Evolutionary conservation across 2,329 filamentous ascomycete species (phyloP), one percentile per base, ranked within the genome.

Genomic region (Simplicillium sp.): DNA sequence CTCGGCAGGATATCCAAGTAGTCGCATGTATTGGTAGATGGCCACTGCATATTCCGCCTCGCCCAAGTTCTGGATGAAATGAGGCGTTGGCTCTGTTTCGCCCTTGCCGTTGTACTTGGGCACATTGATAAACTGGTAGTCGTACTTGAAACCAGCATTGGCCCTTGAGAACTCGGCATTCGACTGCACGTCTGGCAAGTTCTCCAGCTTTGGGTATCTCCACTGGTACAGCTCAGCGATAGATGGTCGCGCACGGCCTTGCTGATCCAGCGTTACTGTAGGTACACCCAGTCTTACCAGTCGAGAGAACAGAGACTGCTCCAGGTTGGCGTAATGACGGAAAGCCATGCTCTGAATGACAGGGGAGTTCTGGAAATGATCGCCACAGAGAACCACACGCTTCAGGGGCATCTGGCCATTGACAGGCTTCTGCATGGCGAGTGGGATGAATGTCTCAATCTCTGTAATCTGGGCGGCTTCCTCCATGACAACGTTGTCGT

Each of bases 381-480:
- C 94, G 47, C 92, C 92, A 44, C 89, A 94, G 3, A 98, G 73
- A 3, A 98, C 87, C 6, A 98, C 81, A 33, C 94, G 75, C 60
- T 96, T 87, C 11, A 98, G 66, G 3, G 81, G 78, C 50, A 86
- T 73, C 54, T 87, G 73, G 29, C 84, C 84, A 39, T 82, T 69
- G 48, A 78, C 77, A 15, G 84, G 78, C 47, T 85, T 87, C 57
- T 98, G 94, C 62, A 98, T 73, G n/a, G 89, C 85, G 40, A 95
- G 71, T 1, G 92, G 92, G 48, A 98, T 87, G 63, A 98, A 97
- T 48, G 87, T 94, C 58, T 98, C 92, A 36, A 96, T 85, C 60
- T 98, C 92, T 0, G 90, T 98, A 55, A 98, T 90, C 57, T 98
- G 92, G 11, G 92, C 92, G 5, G 92, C 90, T 70, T 98, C 92